Conservation (phyloP, 768 basidiomycete genomes). For the Podaxis sp. region DNA sequence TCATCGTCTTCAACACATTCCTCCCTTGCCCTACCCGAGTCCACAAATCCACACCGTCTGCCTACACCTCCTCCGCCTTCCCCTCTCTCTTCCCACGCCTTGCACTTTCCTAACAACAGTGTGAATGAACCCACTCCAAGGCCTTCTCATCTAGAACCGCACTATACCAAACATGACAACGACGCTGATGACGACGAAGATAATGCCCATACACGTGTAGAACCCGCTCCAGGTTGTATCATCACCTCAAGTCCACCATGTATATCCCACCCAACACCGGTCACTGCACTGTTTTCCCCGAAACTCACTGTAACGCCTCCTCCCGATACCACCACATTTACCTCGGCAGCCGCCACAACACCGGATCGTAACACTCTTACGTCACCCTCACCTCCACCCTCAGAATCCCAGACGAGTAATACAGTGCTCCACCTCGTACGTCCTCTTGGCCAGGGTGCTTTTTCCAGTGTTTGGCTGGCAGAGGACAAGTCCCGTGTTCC, state of each 20-base stretch:
- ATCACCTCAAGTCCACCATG: slow-evolving; percentile 17
- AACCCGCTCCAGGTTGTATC: slow-evolving; percentile 19
- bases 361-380: slow-evolving; percentile 8
- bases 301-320: slow-evolving; percentile 12
- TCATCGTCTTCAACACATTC: slow-evolving; percentile 21
- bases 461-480: slow-evolving; percentile 75
- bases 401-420: slow-evolving; percentile 20
- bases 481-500: slow-evolving; percentile 44
- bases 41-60: not conserved
- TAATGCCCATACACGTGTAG: slow-evolving; percentile 18
- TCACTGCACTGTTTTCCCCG: slow-evolving; percentile 8
- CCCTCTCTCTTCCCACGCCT: slow-evolving; percentile 16
- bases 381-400: slow-evolving; percentile 6
- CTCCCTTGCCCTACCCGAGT: slow-evolving; percentile 11
- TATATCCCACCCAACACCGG: slow-evolving; percentile 5
- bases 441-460: slow-evolving; percentile 66
- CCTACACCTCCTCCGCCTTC: slow-evolving; percentile 19
- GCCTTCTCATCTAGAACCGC: slow-evolving; percentile 22
- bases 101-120: slow-evolving; percentile 2
- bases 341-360: not conserved
- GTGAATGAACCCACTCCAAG: slow-evolving; percentile 23
- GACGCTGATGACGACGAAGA: slow-evolving; percentile 6
- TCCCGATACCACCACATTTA: slow-evolving; percentile 5
- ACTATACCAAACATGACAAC: slow-evolving; percentile 14
- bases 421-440: slow-evolving; percentile 40